These are phyloP conservation scores for Coniochaeta pulveracea DNA, from an alignment of 2,329 filamentous ascomycete genomes.

Conservation along the genomic window DNA sequence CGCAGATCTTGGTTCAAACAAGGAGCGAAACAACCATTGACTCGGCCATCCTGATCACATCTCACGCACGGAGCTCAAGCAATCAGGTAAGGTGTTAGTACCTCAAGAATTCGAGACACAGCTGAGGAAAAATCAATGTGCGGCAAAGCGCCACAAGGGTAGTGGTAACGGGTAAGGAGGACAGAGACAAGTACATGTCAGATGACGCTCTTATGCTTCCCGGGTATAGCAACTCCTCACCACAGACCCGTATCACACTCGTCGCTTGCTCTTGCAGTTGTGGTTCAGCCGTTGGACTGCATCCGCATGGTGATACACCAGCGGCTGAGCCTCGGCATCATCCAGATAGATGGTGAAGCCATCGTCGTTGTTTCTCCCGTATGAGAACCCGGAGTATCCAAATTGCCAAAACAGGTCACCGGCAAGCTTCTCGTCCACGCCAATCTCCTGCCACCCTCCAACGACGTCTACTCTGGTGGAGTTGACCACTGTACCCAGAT, in stretches of 20 bases:
- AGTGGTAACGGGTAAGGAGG: too few species aligned
- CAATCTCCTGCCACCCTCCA: constrained; percentile 36
- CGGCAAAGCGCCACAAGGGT: too few species aligned
- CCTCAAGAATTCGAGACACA: too few species aligned
- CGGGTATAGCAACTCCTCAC: neutral
- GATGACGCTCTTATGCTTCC: too few species aligned
- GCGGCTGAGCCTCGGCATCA: constrained; percentile 29
- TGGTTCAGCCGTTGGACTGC: constrained; percentile 23
- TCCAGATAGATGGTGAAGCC: constrained; percentile 46
- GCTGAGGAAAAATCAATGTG: too few species aligned
- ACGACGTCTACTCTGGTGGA: constrained; percentile 31
- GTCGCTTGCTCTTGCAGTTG: neutral
- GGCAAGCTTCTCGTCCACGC: constrained; percentile 31
- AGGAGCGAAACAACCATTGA: too few species aligned
- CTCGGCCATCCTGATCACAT: too few species aligned
- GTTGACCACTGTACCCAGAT: constrained; percentile 29
- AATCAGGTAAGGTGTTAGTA: too few species aligned
- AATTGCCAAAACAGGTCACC: constrained; percentile 45
- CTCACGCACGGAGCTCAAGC: too few species aligned
- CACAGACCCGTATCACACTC: neutral
- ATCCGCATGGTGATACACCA: constrained; percentile 32
- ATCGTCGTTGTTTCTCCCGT: constrained; percentile 41
- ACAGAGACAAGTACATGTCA: too few species aligned
- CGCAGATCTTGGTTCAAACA: too few species aligned
- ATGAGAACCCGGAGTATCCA: constrained; percentile 37